Conservation (phyloP, 208 protist species). For the Borovskyia barvae region DNA sequence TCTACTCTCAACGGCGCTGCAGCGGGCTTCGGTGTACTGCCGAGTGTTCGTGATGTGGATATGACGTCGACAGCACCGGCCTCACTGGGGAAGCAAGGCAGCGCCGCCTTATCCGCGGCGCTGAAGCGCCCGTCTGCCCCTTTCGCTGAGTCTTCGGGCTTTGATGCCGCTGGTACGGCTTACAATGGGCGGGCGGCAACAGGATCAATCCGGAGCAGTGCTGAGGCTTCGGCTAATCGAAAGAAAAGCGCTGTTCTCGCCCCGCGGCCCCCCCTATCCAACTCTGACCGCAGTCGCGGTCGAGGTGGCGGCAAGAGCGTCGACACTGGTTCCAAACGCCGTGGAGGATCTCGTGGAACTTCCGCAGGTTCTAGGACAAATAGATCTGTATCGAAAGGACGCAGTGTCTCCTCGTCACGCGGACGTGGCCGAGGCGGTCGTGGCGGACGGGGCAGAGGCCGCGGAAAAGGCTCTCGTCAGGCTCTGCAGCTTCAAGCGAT, state of each 20-base stretch:
- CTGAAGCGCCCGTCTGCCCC: slow-evolving; percentile 3
- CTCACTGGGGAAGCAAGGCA: neutral
- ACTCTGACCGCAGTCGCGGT: neutral
- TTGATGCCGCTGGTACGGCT: neutral
- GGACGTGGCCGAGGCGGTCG: slow-evolving; percentile 11
- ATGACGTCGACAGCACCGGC: neutral
- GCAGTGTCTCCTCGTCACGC: neutral
- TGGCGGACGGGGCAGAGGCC: slow-evolving; percentile 4
- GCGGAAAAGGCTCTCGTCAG: slow-evolving; percentile 2
- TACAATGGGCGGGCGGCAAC: slow-evolving; percentile 7
- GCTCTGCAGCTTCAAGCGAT: slow-evolving; percentile 18
- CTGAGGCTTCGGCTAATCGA: slow-evolving; percentile 1
- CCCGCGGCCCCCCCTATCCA: slow-evolving; percentile 1
- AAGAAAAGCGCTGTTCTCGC: slow-evolving; percentile 9
- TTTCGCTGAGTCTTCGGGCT: neutral
- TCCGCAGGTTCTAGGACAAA: slow-evolving; percentile 1
- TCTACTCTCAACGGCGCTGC: too few species aligned
- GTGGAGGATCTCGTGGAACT: slow-evolving; percentile 1
- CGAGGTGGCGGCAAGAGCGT: slow-evolving; percentile 5
- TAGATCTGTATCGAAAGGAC: neutral
- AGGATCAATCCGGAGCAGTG: slow-evolving; percentile 19
- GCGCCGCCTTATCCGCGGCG: neutral
- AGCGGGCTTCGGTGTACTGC: neutral
- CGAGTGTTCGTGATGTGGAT: slow-evolving; percentile 8
- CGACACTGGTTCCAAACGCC: neutral